Evolutionary conservation across 2,329 filamentous ascomycete species (phyloP).

Genomic region (Triangularia setosa): DNA sequence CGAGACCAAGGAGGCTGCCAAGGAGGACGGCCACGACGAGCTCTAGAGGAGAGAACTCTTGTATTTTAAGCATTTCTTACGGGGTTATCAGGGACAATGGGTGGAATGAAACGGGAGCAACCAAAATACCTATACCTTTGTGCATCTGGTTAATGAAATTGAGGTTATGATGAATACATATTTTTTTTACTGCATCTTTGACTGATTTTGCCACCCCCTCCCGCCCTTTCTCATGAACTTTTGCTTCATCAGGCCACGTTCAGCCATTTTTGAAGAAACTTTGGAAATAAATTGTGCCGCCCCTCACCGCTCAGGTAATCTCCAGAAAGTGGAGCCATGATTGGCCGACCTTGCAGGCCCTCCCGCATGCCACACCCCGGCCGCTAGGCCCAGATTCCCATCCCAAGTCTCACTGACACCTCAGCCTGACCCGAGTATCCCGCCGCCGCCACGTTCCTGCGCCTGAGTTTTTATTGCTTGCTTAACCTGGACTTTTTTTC

Average conservation of each 20-base stretch:
- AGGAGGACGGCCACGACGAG: conserved; percentile 65
- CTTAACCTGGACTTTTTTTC: neutral
- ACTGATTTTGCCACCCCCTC: conserved; percentile 1
- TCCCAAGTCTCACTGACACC: neutral
- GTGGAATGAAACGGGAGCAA: conserved; percentile 17
- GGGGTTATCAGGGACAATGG: conserved; percentile 22
- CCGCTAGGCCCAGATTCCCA: conserved; percentile 6
- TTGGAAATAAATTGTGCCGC: conserved; percentile 20
- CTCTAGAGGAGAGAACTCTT: conserved; percentile 52
- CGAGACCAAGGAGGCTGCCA: conserved; percentile 38
- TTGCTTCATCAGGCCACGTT: conserved; percentile 1
- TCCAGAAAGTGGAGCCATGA: conserved; percentile 1
- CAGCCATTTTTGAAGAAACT: neutral
- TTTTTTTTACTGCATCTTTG: neutral
- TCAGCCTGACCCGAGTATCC: neutral
- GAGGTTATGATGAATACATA: conserved; percentile 8
- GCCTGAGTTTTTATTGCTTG: neutral
- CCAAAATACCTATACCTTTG: conserved; percentile 27
- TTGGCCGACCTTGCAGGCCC: conserved; percentile 14
- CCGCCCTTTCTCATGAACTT: neutral
- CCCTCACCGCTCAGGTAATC: conserved; percentile 18
- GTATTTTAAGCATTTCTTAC: conserved; percentile 24
- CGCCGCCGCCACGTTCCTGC: neutral
- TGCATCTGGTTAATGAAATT: conserved; percentile 24
- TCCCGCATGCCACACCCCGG: conserved; percentile 13